Conservation (phyloP, 768 basidiomycete genomes). For the Suillus luteus region DNA sequence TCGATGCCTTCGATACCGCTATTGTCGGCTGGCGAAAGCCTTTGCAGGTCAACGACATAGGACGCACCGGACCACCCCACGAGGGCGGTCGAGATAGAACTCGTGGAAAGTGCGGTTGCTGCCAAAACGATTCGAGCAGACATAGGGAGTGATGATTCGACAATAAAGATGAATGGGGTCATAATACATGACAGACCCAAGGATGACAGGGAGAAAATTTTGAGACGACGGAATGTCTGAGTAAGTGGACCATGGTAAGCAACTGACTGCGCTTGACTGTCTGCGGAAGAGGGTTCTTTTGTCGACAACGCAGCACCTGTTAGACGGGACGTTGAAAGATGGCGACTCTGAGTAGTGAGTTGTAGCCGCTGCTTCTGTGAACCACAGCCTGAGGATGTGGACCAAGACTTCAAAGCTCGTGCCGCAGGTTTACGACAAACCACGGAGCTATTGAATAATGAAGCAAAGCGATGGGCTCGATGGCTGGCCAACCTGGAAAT, state of each 20-base stretch:
- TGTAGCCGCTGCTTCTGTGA: constrained; percentile 14
- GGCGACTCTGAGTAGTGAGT: constrained; percentile 12
- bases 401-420: not conserved
- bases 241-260: constrained; percentile 75
- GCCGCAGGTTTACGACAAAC: not conserved
- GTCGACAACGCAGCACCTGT: constrained; percentile 10
- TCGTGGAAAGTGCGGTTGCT: constrained; percentile 69
- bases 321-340: constrained; percentile 18
- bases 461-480: not conserved
- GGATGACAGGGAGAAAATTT: constrained; percentile 82
- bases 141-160: constrained; percentile 75
- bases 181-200: constrained; percentile 67
- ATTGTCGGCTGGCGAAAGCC: constrained; percentile 46
- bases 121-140: constrained; percentile 70
- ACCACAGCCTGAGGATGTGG: not conserved
- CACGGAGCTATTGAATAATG: not conserved
- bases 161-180: constrained; percentile 78
- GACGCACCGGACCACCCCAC: constrained; percentile 72
- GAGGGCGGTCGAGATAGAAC: constrained; percentile 71
- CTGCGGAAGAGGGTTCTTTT: constrained; percentile 7
- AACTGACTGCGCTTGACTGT: constrained; percentile 11
- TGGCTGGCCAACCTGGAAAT: not conserved
- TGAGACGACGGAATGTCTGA: constrained; percentile 72
- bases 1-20: constrained; percentile 58
- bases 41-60: constrained; percentile 68